These are phyloP conservation scores for Lentinula edodes DNA, from an alignment of 768 basidiomycete genomes.

Conservation along the genomic window DNA sequence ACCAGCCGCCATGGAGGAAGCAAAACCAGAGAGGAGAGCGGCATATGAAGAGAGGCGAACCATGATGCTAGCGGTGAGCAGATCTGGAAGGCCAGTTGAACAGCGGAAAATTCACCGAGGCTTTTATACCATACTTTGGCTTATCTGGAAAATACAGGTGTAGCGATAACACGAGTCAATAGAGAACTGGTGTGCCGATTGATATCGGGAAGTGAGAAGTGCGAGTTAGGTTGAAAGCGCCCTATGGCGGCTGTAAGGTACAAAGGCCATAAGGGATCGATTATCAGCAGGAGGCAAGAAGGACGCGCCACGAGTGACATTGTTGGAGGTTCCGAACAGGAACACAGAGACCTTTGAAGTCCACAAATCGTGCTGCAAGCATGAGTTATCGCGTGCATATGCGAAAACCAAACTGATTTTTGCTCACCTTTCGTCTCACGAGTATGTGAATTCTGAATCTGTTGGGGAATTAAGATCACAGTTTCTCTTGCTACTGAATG, in stretches of 20 bases:
- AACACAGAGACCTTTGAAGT: background rate
- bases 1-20: background rate
- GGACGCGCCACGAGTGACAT: background rate
- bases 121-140: background rate
- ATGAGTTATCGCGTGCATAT: background rate
- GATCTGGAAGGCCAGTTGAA: background rate
- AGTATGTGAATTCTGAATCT: background rate
- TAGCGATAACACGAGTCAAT: background rate
- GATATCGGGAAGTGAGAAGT: background rate
- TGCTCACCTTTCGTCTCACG: background rate
- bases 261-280: background rate
- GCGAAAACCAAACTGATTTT: background rate
- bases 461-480: background rate
- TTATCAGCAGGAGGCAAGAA: background rate
- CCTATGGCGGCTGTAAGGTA: background rate
- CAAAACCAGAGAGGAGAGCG: background rate
- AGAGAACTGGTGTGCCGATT: background rate
- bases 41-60: constrained; percentile 3
- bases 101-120: background rate
- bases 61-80: constrained; percentile 4
- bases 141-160: background rate
- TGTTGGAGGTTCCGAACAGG: background rate
- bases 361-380: background rate
- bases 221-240: background rate
- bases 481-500: background rate